Percentiles rank a stretch among this genome's conserved stretches.
Conservation (phyloP, 2,329 filamentous ascomycete species). For the Ophiocordyceps camponoti-floridani region DNA sequence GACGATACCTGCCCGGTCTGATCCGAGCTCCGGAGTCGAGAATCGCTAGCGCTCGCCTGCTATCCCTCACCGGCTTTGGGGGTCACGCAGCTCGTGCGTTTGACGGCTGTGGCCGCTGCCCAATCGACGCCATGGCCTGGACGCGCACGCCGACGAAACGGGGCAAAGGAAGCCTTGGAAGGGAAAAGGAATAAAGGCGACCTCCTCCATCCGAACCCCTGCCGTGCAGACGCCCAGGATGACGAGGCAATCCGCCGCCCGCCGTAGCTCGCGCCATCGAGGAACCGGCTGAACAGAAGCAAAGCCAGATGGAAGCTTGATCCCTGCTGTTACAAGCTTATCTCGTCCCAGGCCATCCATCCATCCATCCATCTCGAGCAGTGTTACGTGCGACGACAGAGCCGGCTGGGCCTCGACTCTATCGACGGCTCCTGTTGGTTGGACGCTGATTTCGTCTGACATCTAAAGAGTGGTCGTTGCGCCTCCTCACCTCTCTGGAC, state of each 20-base stretch:
- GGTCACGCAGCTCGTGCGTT: no score
- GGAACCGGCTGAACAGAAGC: neutral
- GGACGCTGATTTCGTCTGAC: neutral
- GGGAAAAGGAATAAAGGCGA: no score
- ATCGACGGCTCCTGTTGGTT: neutral
- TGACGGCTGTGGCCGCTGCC: no score
- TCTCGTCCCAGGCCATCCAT: neutral
- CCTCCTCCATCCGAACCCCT: no score
- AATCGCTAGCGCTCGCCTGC: no score
- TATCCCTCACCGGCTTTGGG: no score
- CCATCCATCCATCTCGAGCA: neutral
- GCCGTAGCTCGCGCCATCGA: neutral
- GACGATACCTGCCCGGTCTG: no score
- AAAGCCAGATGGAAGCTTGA: neutral
- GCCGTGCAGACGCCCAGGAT: neutral
- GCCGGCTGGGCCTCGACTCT: neutral
- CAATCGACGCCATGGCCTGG: no score
- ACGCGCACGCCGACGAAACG: no score
- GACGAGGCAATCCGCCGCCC: neutral
- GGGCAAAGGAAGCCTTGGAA: no score
- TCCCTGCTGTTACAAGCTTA: neutral
- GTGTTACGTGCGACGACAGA: neutral
- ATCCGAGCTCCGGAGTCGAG: no score
- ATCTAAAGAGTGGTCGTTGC: neutral
- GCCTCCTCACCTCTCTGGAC: neutral